Percentiles rank a stretch among this genome's conserved stretches.
These are phyloP conservation scores for Rhinocladiella mackenziei DNA, from an alignment of 2,329 filamentous ascomycete species.

Conservation along the genomic window DNA sequence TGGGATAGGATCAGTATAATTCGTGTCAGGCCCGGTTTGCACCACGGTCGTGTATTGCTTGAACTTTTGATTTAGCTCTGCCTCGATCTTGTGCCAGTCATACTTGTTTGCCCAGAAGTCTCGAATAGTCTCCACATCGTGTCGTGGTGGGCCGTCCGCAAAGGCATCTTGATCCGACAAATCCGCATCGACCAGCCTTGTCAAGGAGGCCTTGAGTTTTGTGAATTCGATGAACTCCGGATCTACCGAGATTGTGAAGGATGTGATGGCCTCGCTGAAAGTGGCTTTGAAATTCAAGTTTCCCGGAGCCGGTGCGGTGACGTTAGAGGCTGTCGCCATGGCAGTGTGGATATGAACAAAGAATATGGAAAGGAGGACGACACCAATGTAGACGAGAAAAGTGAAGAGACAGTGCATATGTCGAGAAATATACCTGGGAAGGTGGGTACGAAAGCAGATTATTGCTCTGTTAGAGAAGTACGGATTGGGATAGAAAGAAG, in stretches of 20 bases:
- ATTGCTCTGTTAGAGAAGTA: too few relatives aligned
- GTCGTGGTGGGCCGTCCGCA: constrained; percentile 12
- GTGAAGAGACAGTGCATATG: too few relatives aligned
- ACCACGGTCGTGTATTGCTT: constrained; percentile 12
- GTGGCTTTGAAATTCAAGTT: constrained; percentile 21
- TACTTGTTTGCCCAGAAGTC: constrained; percentile 13
- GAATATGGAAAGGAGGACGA: too few relatives aligned
- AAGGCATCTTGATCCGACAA: constrained; percentile 4
- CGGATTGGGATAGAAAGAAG: too few relatives aligned
- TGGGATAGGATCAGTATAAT: constrained; percentile 8
- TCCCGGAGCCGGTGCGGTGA: too few relatives aligned
- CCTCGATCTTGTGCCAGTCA: constrained; percentile 15
- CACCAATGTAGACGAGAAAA: too few relatives aligned
- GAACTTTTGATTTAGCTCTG: constrained; percentile 8
- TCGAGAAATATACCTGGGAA: too few relatives aligned
- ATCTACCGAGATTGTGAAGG: constrained; percentile 12
- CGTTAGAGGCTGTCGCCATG: too few relatives aligned
- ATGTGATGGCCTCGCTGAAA: constrained; percentile 8
- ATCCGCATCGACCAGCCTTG: constrained; percentile 13
- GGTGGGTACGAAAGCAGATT: too few relatives aligned
- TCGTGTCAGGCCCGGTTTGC: not conserved
- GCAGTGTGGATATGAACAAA: too few relatives aligned
- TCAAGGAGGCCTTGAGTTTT: constrained; percentile 12
- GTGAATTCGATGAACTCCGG: constrained; percentile 13
- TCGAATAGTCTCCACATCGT: constrained; percentile 1